Conservation (phyloP, 1,139 yeast species). For the Suhomyces bribrorum region DNA sequence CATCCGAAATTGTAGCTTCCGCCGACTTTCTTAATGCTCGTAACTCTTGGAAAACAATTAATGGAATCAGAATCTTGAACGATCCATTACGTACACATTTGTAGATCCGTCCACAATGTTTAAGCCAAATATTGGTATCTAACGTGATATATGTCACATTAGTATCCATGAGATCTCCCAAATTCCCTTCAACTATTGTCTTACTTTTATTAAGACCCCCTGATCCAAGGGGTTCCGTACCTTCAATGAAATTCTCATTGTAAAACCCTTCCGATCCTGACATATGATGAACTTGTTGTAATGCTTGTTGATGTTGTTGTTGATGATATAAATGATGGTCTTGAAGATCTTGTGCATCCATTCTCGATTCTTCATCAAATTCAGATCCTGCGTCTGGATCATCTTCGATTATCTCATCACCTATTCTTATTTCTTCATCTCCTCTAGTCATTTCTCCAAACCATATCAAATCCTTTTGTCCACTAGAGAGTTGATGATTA, state of each 20-base stretch:
- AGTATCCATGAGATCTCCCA: slow-evolving; percentile 55
- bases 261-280: slow-evolving; percentile 26
- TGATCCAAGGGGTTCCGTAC: slow-evolving; percentile 4
- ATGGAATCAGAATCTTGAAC: slow-evolving; percentile 60
- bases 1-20: slow-evolving; percentile 75
- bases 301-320: slow-evolving; percentile 21
- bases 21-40: slow-evolving; percentile 72
- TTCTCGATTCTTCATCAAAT: slow-evolving; percentile 16
- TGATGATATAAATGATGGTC: slow-evolving; percentile 21
- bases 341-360: slow-evolving; percentile 12
- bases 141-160: slow-evolving; percentile 60
- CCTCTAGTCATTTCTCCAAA: slow-evolving; percentile 27
- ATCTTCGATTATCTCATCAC: slow-evolving; percentile 18
- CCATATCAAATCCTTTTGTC: slow-evolving; percentile 25
- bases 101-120: slow-evolving; percentile 75
- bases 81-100: slow-evolving; percentile 66
- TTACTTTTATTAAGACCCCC: slow-evolving; percentile 5
- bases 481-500: slow-evolving; percentile 12
- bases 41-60: slow-evolving; percentile 77
- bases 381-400: slow-evolving; percentile 15
- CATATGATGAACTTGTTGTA: slow-evolving; percentile 12
- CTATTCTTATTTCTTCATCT: slow-evolving; percentile 12
- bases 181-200: slow-evolving; percentile 34
- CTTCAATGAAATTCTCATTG: slow-evolving; percentile 24
- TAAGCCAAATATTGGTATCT: slow-evolving; percentile 80